Evolutionary conservation across 2,329 filamentous ascomycete species (phyloP), one percentile per base, ranked within the genome.

Genomic region (Exophiala oligosperma): DNA sequence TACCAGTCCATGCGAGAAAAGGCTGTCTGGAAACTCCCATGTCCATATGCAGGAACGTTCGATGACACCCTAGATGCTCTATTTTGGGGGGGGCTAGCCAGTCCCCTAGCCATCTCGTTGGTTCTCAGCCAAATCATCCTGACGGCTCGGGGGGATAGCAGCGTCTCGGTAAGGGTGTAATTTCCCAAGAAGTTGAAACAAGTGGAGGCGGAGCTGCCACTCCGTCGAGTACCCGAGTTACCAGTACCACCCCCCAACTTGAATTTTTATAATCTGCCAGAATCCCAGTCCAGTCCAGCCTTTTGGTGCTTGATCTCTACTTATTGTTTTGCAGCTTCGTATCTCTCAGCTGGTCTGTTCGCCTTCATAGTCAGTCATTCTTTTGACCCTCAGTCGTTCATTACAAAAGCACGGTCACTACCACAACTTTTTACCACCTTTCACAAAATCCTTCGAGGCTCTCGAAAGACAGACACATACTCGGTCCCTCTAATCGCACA

Each of bases 141-240:
- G 40, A 43, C 40, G 14, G 5, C 40, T 17, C 14, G n/a, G 40
- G n/a, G 17, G 40, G 40, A 17, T 43, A 14, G 40, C 21, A 9
- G 5, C 40, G 40, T 43, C 40, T n/a, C 21, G 40, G 14, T 17
- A 43, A n/a, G 40, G n/a, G 40, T 43, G 28, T 48, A 62, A 62
- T 62, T 62, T 62, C 60, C 60, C 53, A 48, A 54, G 54, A 47
- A 37, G 60, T 56, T 60, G 60, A 62, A 59, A 62, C 60, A 62
- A 50, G 23, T 43, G 46, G 56, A 59, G 56, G 60, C 60, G 53
- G 56, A 62, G 55, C 51, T 55, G 43, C 49, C 38, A 43, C 49
- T 28, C 38, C 24, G 49, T 51, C 49, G 24, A 51, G 12, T 14
- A 43, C 40, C 21, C 49, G 24, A 51, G 12, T 14, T 17, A 9